These are phyloP conservation scores for Hortiboletus campestris DNA, from an alignment of 768 basidiomycete genomes.

Conservation along the genomic window DNA sequence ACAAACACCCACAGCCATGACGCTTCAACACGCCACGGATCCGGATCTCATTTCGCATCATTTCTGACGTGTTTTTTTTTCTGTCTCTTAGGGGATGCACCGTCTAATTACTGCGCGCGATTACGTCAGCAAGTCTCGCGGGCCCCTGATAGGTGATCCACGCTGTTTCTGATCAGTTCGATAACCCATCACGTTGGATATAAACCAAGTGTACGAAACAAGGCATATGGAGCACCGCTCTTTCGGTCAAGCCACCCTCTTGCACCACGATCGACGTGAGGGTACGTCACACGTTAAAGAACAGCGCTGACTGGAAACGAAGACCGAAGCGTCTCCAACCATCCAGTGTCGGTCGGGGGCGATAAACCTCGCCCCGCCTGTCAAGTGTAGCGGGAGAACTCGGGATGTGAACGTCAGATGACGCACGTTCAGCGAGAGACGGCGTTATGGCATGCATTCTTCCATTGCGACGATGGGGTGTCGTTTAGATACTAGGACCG, in stretches of 20 bases:
- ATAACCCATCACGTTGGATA: neutral
- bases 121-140: conserved; percentile 4
- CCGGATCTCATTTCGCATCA: conserved; percentile 8
- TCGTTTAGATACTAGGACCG: neutral
- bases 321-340: neutral
- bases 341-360: neutral
- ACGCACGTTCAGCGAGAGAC: no score
- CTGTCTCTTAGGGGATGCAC: neutral
- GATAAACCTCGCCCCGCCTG: no score
- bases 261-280: neutral
- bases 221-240: neutral
- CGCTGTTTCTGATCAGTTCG: conserved; percentile 14
- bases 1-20: no score
- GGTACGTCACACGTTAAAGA: neutral
- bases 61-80: neutral
- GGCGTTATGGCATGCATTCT: no score
- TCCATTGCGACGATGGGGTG: no score
- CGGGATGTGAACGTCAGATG: neutral
- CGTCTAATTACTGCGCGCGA: neutral
- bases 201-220: neutral
- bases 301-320: neutral
- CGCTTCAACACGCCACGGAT: neutral
- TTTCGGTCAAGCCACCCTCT: neutral
- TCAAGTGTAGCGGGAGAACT: no score
- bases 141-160: conserved; percentile 10